Base-by-base conservation (phyloP, 805 yeast genomes). In the Monosporozyma solicola region DNA sequence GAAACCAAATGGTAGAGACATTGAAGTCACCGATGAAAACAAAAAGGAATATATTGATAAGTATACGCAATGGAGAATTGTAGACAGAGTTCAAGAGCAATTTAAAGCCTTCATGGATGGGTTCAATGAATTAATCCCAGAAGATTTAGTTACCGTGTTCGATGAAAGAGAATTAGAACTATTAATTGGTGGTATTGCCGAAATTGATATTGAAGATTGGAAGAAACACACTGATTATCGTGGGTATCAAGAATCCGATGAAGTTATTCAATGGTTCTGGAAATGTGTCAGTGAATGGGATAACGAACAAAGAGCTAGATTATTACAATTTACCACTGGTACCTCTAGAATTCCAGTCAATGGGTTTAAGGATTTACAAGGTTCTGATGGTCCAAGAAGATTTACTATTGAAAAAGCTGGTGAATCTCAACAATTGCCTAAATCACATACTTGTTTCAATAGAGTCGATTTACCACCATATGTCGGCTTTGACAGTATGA, bases 241-340 rank as follows among this genome's bases (percentile, higher is more conserved):
- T 74, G 99, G 99, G 5, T 94, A 92, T 72, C 92, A 90, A 68
- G 98, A 94, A 72, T 82, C 82, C 58, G 99, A 94, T 72, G 96
- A 90, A 73, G 97, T 90, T 50, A 84, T 94, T 61, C 95, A 92
- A 74, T 94, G 99, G 99, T 94, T 94, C 80, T 94, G 99, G 99
- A 83, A 82, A 71, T 86, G 95, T 72, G 83, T 94, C 61, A 76
- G 84, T 51, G 87, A 84, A 67, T 91, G 97, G 97, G 98, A 94
- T 68, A 80, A 90, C 53, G 99, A 94, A 70, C 97, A 92, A 70
- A 86, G 90, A 70, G 96, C 98, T 2, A 82, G 99, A 71, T 76
- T 94, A 68, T 75, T 94, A 61, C 99, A 94, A 72, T 94, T 94
- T 69, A 92, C 99, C 22, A 94, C 99, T 0, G 99, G 99, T 78